Base-by-base conservation (phyloP, 495 filamentous ascomycete genomes). In the Collariella sp. region DNA sequence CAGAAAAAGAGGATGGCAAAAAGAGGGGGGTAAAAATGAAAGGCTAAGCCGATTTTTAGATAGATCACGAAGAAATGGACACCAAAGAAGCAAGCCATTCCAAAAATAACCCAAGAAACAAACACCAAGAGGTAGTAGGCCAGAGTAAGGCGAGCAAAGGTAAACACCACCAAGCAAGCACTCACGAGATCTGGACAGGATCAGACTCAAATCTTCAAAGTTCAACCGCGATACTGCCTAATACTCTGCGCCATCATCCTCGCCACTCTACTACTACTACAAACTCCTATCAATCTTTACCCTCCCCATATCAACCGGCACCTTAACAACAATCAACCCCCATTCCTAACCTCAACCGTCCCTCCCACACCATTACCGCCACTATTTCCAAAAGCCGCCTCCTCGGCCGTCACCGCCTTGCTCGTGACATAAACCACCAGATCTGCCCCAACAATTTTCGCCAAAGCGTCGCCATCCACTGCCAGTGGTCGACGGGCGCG, bases 391-490 rank as follows among this genome's bases (percentile, higher is more conserved):
- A 6, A 26, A 24, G 0, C 39, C 6, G 6, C 2, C 2, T 29
- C 40, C 22, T 64, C 60, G 16, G 62, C 61, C 1, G 38, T 3
- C 23, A 16, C 15, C 11, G 13, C 20, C 11, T 4, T 1, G 12
- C 23, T 16, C 53, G 55, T 73, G 71, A 84, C 77, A 58, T 81
- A 91, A 19, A 98, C 79, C 0, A 89, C 95, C 55, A 96, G 75
- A 70, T 98, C 93, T 0, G 91, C 81, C 0, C 88, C 90, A 91
- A 79, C 48, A 88, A 86, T 1, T 87, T 86, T 1, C 91, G 84
- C 91, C 91, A 98, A 3, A 96, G 77, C 46, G 87, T 93, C 24
- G 91, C 93, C 75, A 91, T 88, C 93, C 93, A 96, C 69, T 96
- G 89, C 93, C 93, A 98, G 66, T 98, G 93, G 62, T 98, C 89